Percentiles rank a stretch among this genome's conserved stretches.
Evolutionary conservation across 768 basidiomycete genomes (phyloP).

Genomic region (Leccinum longicurvipes): DNA sequence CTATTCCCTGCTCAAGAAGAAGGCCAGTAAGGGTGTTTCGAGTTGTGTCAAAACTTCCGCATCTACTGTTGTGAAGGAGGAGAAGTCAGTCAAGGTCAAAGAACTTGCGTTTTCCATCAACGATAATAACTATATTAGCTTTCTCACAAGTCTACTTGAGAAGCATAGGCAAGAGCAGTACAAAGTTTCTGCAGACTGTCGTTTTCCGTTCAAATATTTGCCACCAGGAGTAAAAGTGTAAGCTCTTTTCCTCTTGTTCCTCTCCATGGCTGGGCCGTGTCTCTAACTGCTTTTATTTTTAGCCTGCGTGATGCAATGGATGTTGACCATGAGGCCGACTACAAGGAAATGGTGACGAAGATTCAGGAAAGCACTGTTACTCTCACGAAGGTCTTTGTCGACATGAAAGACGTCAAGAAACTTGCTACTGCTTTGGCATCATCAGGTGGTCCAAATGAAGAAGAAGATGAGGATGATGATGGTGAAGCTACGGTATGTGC

Average conservation of each 20-base stretch:
- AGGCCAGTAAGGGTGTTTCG: no score
- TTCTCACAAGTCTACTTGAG: slow-evolving; percentile 6
- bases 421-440: background rate
- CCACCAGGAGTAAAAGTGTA: slow-evolving; percentile 5
- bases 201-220: slow-evolving; percentile 12
- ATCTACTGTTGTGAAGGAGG: background rate
- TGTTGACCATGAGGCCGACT: slow-evolving; percentile 9
- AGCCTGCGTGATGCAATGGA: slow-evolving; percentile 5
- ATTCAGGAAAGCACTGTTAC: background rate
- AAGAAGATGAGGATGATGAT: background rate
- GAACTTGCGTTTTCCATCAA: background rate
- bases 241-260: background rate
- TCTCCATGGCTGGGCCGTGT: no score
- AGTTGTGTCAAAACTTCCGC: no score
- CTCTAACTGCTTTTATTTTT: background rate
- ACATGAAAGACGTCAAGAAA: slow-evolving; percentile 4
- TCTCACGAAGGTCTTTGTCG: slow-evolving; percentile 1
- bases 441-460: background rate
- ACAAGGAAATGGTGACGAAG: slow-evolving; percentile 16
- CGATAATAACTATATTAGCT: background rate
- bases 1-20: background rate
- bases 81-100: slow-evolving; percentile 5
- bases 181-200: slow-evolving; percentile 21
- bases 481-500: background rate
- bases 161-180: slow-evolving; percentile 11